Conservation (phyloP, 352 stramenopile species). For the Halophytophthora polymorphica region DNA sequence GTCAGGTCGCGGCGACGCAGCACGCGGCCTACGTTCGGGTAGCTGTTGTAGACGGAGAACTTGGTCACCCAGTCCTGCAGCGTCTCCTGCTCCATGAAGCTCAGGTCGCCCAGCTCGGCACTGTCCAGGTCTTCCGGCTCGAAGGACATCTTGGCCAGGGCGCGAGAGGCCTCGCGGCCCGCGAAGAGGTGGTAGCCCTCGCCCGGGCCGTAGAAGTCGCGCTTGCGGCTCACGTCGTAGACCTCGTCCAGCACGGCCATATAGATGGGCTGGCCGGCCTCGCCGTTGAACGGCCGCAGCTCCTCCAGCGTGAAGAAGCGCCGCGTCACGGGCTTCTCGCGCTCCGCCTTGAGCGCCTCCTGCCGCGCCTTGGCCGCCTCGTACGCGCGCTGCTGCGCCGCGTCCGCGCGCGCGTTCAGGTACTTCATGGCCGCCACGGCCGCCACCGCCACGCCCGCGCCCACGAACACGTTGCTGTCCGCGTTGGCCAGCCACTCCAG, state of each 20-base stretch:
- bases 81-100: slow-evolving; percentile 83
- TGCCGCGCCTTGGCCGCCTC: slow-evolving; percentile 61
- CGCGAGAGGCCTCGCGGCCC: slow-evolving; percentile 91
- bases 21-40: slow-evolving; percentile 93
- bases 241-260: slow-evolving; percentile 94
- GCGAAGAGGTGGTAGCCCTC: slow-evolving; percentile 96
- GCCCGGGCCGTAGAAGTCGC: slow-evolving; percentile 95
- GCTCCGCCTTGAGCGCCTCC: slow-evolving; percentile 59
- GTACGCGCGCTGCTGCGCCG: slow-evolving; percentile 58
- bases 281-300: slow-evolving; percentile 90
- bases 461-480: slow-evolving; percentile 56
- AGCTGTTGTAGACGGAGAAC: slow-evolving; percentile 95
- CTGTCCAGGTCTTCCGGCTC: slow-evolving; percentile 91
- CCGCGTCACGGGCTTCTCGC: slow-evolving; percentile 55
- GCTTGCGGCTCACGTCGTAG: slow-evolving; percentile 94
- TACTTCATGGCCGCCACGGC: slow-evolving; percentile 54
- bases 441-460: slow-evolving; percentile 47
- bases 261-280: slow-evolving; percentile 92
- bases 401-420: slow-evolving; percentile 61
- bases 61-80: slow-evolving; percentile 94
- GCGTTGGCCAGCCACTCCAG: slow-evolving; percentile 43
- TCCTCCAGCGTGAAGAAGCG: slow-evolving; percentile 93
- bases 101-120: slow-evolving; percentile 67
- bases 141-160: slow-evolving; percentile 96
- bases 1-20: slow-evolving; percentile 75